These are phyloP conservation scores for Neonectria faginata DNA, from an alignment of 2,329 filamentous ascomycete genomes.

Conservation along the genomic window DNA sequence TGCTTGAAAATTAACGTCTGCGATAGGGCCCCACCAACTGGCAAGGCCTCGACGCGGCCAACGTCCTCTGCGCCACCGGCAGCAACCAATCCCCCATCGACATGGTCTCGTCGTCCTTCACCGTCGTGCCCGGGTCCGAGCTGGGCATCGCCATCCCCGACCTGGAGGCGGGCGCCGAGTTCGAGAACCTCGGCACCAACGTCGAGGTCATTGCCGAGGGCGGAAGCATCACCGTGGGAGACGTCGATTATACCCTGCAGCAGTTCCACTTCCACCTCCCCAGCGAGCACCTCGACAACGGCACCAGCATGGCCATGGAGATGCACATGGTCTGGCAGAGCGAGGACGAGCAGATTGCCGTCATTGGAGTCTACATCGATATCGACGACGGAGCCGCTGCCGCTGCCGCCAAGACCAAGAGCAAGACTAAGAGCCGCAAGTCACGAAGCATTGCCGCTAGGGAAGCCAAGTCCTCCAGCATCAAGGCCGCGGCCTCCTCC, in stretches of 20 bases:
- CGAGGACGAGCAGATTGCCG: conserved; percentile 43
- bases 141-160: conserved; percentile 53
- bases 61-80: conserved; percentile 61
- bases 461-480: neutral
- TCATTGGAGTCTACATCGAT: conserved; percentile 44
- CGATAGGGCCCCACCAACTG: conserved; percentile 63
- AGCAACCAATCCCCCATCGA: conserved; percentile 68
- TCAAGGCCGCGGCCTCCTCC: conserved; percentile 17
- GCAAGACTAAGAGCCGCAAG: neutral
- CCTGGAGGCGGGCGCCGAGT: conserved; percentile 52
- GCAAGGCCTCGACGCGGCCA: conserved; percentile 58
- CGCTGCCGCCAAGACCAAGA: neutral
- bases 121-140: conserved; percentile 43
- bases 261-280: conserved; percentile 73
- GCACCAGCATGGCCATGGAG: conserved; percentile 48
- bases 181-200: conserved; percentile 65
- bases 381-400: conserved; percentile 30
- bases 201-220: conserved; percentile 61
- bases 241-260: conserved; percentile 56
- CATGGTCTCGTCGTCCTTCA: conserved; percentile 51
- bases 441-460: neutral
- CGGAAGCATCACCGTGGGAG: conserved; percentile 57
- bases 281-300: conserved; percentile 66
- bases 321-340: conserved; percentile 47
- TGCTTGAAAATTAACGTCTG: neutral